phyloP scores from a whole-genome alignment of 2,329 filamentous ascomycete species.

The Aspergillus thermomutatus region DNA sequence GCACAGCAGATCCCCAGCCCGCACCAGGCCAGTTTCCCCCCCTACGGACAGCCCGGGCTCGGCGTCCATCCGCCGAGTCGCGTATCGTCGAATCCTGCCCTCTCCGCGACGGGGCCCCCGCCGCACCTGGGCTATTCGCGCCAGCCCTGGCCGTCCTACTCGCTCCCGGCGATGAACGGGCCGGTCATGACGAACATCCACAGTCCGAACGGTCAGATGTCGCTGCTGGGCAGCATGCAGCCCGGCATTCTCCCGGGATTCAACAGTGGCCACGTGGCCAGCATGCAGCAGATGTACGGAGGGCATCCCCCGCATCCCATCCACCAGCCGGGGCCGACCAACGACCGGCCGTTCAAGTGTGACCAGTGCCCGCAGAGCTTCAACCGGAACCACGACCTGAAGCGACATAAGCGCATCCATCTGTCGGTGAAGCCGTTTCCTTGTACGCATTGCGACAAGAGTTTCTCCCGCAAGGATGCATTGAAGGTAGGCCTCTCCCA shows the following conservation, averaged over 20 bases:
- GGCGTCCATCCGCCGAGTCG: conserved; percentile 41
- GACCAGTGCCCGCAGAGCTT: conserved; percentile 91
- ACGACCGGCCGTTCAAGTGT: conserved; percentile 91
- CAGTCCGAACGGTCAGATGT: conserved; percentile 68
- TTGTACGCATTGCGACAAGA: conserved; percentile 88
- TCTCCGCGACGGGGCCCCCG: conserved; percentile 19
- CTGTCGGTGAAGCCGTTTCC: conserved; percentile 93
- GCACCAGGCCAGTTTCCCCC: conserved; percentile 43
- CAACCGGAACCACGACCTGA: conserved; percentile 93
- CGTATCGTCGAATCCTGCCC: conserved; percentile 39
- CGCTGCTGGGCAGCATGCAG: conserved; percentile 62
- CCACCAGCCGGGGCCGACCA: conserved; percentile 53
- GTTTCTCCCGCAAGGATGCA: conserved; percentile 93
- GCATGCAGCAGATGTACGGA: conserved; percentile 59
- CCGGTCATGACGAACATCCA: conserved; percentile 76
- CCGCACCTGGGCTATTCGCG: conserved; percentile 36
- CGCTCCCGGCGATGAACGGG: conserved; percentile 60
- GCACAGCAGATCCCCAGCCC: conserved; percentile 49
- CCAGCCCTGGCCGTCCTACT: conserved; percentile 51
- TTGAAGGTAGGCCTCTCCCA: conserved; percentile 71
- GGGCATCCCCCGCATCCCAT: conserved; percentile 51
- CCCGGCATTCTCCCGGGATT: conserved; percentile 56
- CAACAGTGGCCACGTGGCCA: conserved; percentile 60
- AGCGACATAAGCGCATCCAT: conserved; percentile 93
- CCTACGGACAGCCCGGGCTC: conserved; percentile 40